Evolutionary conservation across 2,329 filamentous ascomycete species (phyloP).

Genomic region (Aspergillus sp.): DNA sequence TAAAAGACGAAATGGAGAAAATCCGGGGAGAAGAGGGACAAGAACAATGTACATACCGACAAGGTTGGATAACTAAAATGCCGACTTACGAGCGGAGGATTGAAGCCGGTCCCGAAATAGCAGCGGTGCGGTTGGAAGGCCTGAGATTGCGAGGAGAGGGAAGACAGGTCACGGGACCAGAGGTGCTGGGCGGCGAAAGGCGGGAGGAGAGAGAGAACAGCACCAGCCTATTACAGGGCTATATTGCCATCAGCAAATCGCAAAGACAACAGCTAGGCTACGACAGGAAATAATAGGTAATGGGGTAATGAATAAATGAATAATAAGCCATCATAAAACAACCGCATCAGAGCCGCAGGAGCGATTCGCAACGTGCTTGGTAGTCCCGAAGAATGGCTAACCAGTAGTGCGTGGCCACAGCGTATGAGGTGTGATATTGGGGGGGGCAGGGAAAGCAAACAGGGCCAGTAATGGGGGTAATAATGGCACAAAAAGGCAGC

Average conservation of each 20-base stretch:
- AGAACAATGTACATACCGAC: constrained; percentile 33
- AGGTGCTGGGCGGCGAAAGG: constrained; percentile 12
- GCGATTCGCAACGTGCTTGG: constrained; percentile 11
- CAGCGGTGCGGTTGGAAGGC: constrained; percentile 23
- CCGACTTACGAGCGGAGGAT: constrained; percentile 34
- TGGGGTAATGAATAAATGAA: too few relatives aligned
- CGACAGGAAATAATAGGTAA: constrained; percentile 1
- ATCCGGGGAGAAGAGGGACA: constrained; percentile 6
- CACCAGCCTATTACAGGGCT: constrained; percentile 1
- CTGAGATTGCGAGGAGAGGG: constrained; percentile 13
- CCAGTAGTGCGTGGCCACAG: constrained; percentile 22
- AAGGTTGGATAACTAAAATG: constrained; percentile 36
- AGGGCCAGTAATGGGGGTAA: not conserved
- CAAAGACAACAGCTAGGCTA: constrained; percentile 1
- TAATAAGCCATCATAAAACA: constrained; percentile 3
- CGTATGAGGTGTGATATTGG: constrained; percentile 13
- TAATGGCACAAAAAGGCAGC: not conserved
- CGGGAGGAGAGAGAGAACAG: not conserved
- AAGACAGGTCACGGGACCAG: constrained; percentile 23
- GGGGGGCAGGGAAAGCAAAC: constrained; percentile 10
- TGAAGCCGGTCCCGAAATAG: constrained; percentile 34
- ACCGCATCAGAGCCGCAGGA: constrained; percentile 6
- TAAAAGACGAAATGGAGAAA: constrained; percentile 2
- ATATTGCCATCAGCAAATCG: constrained; percentile 8
- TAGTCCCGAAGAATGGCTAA: constrained; percentile 16